Evolutionary conservation across 2,329 filamentous ascomycete genomes (phyloP), one percentile per base, ranked within the genome.

Genomic region (Alternaria brassicae): DNA sequence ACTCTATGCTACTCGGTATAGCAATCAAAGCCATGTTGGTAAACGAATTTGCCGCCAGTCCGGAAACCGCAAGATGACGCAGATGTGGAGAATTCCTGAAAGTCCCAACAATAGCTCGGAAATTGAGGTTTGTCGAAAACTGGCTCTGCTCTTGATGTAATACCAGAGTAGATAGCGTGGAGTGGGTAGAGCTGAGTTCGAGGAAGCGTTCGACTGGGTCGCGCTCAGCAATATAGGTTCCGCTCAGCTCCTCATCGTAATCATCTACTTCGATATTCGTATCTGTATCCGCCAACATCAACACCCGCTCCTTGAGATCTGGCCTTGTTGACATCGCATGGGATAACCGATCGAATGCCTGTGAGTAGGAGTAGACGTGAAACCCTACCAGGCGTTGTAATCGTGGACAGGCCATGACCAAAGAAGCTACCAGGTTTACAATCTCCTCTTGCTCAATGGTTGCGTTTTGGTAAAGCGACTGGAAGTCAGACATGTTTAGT

Each of bases 371-470:
- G 3, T 82, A 79, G n/a, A 83, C 75, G 48, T 81, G 79, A 56
- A 86, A 82, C 6, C 85, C 86, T 30, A 81, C 70, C 7, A 88
- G 72, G 25, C 80, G 79, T 71, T 88, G 84, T 21, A 88, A 72
- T 59, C 84, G 85, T 7, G 85, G 84, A 65, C 85, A 88, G 2
- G 82, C 81, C 81, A 86, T 85, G 30, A 88, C 83, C 36, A 88
- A 77, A 1, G 85, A 86, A 6, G 84, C 83, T 17, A 87, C 72
- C 17, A 83, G 59, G 57, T 85, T 82, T 41, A 83, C 76, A 52
- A 85, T 83, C 48, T 83, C 81, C 66, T 83, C 78, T 68, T 78
- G 79, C 58, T 80, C 79, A 27, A 79, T 80, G 48, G 72, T 69
- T 13, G 72, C 72, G 42, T 73, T 66, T n/a, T 76, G 66, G 40